Conservation (phyloP, 768 basidiomycete species). For the Zangia roseola region DNA sequence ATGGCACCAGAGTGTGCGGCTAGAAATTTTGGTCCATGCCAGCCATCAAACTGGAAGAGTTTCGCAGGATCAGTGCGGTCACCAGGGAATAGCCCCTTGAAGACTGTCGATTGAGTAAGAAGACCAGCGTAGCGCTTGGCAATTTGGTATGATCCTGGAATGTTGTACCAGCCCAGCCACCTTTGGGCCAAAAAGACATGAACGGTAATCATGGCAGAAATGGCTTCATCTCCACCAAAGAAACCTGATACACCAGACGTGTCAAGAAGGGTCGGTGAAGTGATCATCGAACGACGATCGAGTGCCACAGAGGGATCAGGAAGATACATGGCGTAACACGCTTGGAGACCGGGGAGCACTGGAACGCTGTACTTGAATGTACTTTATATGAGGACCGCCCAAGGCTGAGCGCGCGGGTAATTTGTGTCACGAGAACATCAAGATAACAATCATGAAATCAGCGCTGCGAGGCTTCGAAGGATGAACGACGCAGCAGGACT, state of each 20-base stretch:
- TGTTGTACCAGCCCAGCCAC: conserved; percentile 40
- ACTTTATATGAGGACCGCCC: too few relatives aligned
- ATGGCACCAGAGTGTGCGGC: conserved; percentile 33
- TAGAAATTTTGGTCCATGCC: conserved; percentile 31
- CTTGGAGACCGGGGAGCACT: too few relatives aligned
- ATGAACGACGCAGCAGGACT: too few relatives aligned
- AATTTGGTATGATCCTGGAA: conserved; percentile 36
- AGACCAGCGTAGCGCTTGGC: conserved; percentile 34
- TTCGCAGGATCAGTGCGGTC: conserved; percentile 31
- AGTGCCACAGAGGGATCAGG: conserved; percentile 12
- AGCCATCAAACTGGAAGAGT: conserved; percentile 32
- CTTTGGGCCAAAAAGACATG: conserved; percentile 33
- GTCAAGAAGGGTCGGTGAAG: conserved; percentile 11
- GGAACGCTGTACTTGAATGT: too few relatives aligned
- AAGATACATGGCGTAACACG: conserved; percentile 17
- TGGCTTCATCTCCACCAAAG: conserved; percentile 38
- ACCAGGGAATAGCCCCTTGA: conserved; percentile 35
- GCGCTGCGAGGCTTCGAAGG: too few relatives aligned
- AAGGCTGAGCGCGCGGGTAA: too few relatives aligned
- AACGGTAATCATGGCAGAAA: conserved; percentile 38
- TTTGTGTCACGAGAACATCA: too few relatives aligned
- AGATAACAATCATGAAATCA: too few relatives aligned
- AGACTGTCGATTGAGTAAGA: conserved; percentile 32
- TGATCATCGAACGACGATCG: conserved; percentile 14
- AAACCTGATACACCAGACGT: conserved; percentile 35